Percentiles rank a stretch among this genome's conserved stretches.
Conservation (phyloP, 805 yeast genomes). For the Candida ficus region DNA sequence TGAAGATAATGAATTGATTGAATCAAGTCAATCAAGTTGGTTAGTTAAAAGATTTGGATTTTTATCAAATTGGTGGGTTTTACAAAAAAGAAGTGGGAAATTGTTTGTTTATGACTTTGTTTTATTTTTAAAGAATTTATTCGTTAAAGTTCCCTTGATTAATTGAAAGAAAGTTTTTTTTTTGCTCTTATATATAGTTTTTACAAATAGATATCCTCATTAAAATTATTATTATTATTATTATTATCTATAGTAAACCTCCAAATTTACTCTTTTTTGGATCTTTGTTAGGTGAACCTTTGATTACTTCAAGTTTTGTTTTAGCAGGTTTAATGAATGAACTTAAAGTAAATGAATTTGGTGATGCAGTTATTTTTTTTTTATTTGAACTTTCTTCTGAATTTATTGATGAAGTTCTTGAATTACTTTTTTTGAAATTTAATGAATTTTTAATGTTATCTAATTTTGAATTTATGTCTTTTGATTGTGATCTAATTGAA, state of each 20-base stretch:
- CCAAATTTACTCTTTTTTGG: not conserved
- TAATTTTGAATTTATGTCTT: conserved; percentile 25
- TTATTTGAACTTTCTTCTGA: not conserved
- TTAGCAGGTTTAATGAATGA: conserved; percentile 12
- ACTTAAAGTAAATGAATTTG: conserved; percentile 22
- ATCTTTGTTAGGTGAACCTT: conserved; percentile 22
- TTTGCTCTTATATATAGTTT: too few relatives aligned
- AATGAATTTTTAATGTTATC: conserved; percentile 23
- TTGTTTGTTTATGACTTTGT: conserved; percentile 16
- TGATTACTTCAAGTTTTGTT: conserved; percentile 16
- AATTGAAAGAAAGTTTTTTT: too few relatives aligned
- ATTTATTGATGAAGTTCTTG: conserved; percentile 15
- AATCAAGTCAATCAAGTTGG: not conserved
- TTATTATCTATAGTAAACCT: not conserved
- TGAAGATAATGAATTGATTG: conserved; percentile 46
- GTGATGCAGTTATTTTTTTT: conserved; percentile 19
- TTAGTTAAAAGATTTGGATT: conserved; percentile 12
- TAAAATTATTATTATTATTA: too few relatives aligned
- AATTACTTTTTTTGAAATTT: conserved; percentile 4
- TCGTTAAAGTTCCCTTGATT: too few relatives aligned
- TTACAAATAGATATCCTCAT: too few relatives aligned
- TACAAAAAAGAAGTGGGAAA: conserved; percentile 13
- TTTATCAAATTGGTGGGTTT: conserved; percentile 25
- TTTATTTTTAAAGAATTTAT: conserved; percentile 13
- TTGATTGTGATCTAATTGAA: conserved; percentile 25